These are phyloP conservation scores for Nelumbo lutea DNA, from an alignment of 164 flowering plant species.

Conservation along the genomic window DNA sequence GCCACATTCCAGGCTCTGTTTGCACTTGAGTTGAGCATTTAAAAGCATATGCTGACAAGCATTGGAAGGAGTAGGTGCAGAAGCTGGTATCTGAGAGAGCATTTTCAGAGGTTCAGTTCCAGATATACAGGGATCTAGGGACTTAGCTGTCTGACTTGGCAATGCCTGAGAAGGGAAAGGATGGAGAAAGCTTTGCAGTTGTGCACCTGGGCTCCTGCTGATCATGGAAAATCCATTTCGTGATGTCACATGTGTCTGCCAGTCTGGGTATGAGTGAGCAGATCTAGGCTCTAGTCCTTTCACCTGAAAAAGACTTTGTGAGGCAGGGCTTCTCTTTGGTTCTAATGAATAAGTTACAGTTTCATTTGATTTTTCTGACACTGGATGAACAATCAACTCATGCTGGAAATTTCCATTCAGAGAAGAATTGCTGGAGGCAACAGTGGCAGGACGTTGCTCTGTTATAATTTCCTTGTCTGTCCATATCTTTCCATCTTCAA, in stretches of 20 bases:
- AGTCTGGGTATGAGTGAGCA: slow-evolving; percentile 15
- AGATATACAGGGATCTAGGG: slow-evolving; percentile 17
- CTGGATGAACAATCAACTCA: slow-evolving; percentile 21
- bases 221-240: slow-evolving; percentile 11
- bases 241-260: slow-evolving; percentile 17
- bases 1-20: slow-evolving; percentile 17
- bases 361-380: slow-evolving; percentile 20
- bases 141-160: slow-evolving; percentile 15
- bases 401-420: slow-evolving; percentile 16
- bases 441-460: slow-evolving; percentile 20
- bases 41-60: slow-evolving; percentile 19
- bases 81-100: slow-evolving; percentile 16
- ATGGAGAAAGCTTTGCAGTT: slow-evolving; percentile 9
- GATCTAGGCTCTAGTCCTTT: slow-evolving; percentile 20
- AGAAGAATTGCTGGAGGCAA: slow-evolving; percentile 10
- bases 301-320: slow-evolving; percentile 18
- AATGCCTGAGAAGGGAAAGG: slow-evolving; percentile 16
- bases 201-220: slow-evolving; percentile 7
- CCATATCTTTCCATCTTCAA: slow-evolving; percentile 39
- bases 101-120: slow-evolving; percentile 15
- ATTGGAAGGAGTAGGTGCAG: slow-evolving; percentile 14
- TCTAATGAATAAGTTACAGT: slow-evolving; percentile 14
- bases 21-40: slow-evolving; percentile 16
- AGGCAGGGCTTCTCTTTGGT: slow-evolving; percentile 13
- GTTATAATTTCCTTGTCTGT: slow-evolving; percentile 39